These are phyloP conservation scores for Colletotrichum coccodes DNA, from an alignment of 2,329 filamentous ascomycete genomes.

Conservation along the genomic window DNA sequence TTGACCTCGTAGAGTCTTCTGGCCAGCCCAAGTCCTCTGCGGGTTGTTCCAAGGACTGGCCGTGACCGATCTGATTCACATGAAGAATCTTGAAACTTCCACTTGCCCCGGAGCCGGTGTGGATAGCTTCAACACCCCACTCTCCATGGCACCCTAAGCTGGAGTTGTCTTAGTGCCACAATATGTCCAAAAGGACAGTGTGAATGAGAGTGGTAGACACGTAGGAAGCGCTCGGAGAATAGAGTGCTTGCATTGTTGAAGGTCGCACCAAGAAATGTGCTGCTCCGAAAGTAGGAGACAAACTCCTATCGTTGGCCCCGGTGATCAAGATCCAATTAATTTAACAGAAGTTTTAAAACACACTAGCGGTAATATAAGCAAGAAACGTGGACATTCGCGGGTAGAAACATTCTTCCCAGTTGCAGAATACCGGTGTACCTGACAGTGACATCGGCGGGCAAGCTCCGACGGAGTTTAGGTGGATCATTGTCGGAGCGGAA, in stretches of 20 bases:
- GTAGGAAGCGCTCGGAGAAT: no score
- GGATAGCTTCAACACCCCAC: neutral
- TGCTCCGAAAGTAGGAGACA: no score
- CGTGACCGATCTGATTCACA: neutral
- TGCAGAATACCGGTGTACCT: neutral
- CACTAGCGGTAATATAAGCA: no score
- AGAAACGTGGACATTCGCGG: neutral
- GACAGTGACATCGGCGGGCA: neutral
- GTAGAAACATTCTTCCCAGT: neutral
- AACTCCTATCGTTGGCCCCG: no score
- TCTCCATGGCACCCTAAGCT: no score
- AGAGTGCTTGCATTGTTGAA: no score
- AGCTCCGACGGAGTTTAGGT: neutral
- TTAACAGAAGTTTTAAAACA: no score
- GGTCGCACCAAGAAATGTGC: no score
- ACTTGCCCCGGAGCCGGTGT: neutral
- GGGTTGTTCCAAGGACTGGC: no score
- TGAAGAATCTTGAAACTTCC: neutral
- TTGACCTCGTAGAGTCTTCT: no score
- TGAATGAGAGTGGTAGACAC: neutral
- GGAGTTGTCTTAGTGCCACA: neutral
- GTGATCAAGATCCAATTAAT: no score
- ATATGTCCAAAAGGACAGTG: neutral
- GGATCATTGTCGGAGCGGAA: neutral
- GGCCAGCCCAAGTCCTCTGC: no score